These are phyloP conservation scores for Gossypium davidsonii DNA, from an alignment of 441 rosid species.

Conservation along the genomic window DNA sequence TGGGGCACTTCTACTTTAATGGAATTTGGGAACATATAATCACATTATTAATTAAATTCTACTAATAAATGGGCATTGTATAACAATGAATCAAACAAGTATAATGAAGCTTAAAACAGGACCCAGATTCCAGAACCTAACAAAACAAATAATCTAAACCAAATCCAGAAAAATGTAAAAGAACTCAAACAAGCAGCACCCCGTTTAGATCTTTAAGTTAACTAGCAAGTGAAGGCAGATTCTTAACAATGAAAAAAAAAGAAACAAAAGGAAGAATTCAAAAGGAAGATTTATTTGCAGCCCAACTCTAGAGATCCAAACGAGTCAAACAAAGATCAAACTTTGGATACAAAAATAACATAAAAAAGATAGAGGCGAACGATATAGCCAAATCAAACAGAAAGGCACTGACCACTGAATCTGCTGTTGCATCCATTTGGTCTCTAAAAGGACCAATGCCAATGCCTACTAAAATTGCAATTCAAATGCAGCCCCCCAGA, in stretches of 20 bases:
- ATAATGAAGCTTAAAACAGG: background rate
- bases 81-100: background rate
- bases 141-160: background rate
- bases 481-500: background rate
- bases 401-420: conserved; percentile 10
- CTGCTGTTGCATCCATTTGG: conserved; percentile 11
- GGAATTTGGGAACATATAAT: background rate
- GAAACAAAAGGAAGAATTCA: background rate
- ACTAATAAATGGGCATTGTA: background rate
- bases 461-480: background rate
- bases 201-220: background rate
- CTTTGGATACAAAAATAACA: background rate
- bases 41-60: background rate
- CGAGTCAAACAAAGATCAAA: background rate
- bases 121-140: background rate
- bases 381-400: background rate
- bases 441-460: background rate
- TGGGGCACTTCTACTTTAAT: background rate
- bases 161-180: background rate
- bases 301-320: background rate
- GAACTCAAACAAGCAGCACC: background rate
- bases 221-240: background rate
- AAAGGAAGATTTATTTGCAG: background rate
- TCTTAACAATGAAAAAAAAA: background rate
- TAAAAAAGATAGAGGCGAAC: background rate